These are phyloP conservation scores for Herpetomonas muscarum DNA, from an alignment of 208 protist species.

Conservation along the genomic window DNA sequence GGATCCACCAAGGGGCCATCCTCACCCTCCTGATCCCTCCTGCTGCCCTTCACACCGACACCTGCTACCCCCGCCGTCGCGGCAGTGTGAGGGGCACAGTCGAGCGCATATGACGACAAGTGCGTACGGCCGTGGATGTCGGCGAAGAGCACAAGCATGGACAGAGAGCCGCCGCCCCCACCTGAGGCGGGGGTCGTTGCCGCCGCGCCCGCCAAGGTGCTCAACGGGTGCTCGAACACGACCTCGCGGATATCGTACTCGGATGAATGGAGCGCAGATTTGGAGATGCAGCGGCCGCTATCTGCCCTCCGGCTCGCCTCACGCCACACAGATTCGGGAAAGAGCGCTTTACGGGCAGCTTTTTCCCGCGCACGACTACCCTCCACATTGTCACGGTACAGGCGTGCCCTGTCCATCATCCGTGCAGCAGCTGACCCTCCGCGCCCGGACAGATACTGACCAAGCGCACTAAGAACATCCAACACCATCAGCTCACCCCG, in stretches of 20 bases:
- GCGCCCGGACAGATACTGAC: background rate
- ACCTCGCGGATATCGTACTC: conserved; percentile 75
- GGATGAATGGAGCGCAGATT: conserved; percentile 46
- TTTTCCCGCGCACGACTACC: no score
- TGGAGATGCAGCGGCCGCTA: conserved; percentile 14
- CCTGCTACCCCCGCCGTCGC: no score
- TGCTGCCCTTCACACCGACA: no score
- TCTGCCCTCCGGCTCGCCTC: background rate
- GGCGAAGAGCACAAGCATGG: conserved; percentile 60
- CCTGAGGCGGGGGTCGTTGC: background rate
- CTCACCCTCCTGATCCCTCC: no score
- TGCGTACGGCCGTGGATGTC: conserved; percentile 60
- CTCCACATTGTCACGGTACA: no score
- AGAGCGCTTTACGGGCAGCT: conserved; percentile 10
- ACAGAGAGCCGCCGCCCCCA: conserved; percentile 1
- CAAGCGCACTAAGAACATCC: conserved; percentile 58
- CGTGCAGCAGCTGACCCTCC: no score
- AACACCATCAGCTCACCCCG: conserved; percentile 58
- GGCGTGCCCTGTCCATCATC: no score
- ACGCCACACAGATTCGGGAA: conserved; percentile 16
- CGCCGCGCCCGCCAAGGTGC: conserved; percentile 7
- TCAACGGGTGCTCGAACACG: conserved; percentile 26
- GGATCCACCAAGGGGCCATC: no score
- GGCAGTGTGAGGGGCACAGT: background rate
- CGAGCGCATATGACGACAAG: conserved; percentile 48